phyloP scores from a whole-genome alignment of 805 yeast species.

The Saturnispora silvae region DNA sequence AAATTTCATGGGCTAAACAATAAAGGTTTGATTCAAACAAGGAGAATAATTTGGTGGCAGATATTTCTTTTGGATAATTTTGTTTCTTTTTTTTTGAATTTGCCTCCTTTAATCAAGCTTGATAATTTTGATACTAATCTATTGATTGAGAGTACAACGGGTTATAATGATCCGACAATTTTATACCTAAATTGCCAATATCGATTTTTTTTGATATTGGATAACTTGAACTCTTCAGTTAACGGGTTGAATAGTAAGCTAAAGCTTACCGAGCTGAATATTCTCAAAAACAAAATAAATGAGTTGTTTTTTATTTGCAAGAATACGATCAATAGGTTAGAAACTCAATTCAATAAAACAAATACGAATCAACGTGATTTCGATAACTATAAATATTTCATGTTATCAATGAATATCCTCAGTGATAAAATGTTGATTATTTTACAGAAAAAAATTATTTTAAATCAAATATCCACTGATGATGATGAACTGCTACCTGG shows the following conservation, averaged over 20 bases:
- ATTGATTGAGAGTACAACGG: constrained; percentile 15
- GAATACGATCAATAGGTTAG: constrained; percentile 30
- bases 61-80: constrained; percentile 47
- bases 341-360: constrained; percentile 21
- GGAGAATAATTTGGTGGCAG: constrained; percentile 60
- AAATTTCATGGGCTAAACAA: constrained; percentile 39
- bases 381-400: constrained; percentile 14
- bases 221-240: constrained; percentile 40
- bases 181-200: constrained; percentile 18
- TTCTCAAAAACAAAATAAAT: constrained; percentile 37
- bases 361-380: constrained; percentile 24
- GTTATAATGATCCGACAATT: constrained; percentile 10
- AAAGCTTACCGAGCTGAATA: constrained; percentile 30
- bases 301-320: constrained; percentile 41
- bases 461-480: constrained; percentile 12
- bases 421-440: constrained; percentile 43
- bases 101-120: constrained; percentile 18
- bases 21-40: constrained; percentile 36
- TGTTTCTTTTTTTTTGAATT: constrained; percentile 18
- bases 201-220: constrained; percentile 34
- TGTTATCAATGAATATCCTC: constrained; percentile 30
- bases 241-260: constrained; percentile 39
- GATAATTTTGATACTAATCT: constrained; percentile 20
- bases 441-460: constrained; percentile 29
- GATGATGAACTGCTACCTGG: constrained; percentile 1